Evolutionary conservation across 345 rosid genomes (phyloP).

Genomic region (Bruguiera sexangula): DNA sequence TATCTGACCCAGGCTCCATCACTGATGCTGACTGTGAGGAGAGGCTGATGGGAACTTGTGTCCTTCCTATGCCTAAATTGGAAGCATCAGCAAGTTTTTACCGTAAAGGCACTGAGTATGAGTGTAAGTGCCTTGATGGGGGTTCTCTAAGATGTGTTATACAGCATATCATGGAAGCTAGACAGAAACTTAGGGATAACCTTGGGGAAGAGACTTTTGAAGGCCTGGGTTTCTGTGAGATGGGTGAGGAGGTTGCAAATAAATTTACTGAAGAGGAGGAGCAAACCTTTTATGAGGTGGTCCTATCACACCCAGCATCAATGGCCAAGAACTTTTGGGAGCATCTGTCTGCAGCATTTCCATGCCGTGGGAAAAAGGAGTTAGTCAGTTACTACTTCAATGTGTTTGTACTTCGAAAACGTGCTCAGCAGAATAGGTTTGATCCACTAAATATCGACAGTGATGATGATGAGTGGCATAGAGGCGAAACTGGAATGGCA

Average conservation of each 20-base stretch:
- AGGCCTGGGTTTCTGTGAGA: slow-evolving; percentile 56
- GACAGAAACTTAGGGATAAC: slow-evolving; percentile 42
- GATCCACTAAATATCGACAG: slow-evolving; percentile 53
- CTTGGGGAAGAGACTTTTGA: slow-evolving; percentile 53
- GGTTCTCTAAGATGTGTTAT: slow-evolving; percentile 57
- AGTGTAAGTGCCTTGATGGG: slow-evolving; percentile 53
- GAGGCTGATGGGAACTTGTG: slow-evolving; percentile 47
- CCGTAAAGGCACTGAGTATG: slow-evolving; percentile 26
- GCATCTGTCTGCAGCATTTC: slow-evolving; percentile 46
- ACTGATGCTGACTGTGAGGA: slow-evolving; percentile 22
- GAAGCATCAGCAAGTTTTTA: slow-evolving; percentile 24
- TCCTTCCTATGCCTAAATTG: slow-evolving; percentile 52
- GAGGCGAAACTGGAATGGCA: slow-evolving; percentile 21
- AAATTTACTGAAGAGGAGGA: slow-evolving; percentile 64
- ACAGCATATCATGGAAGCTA: slow-evolving; percentile 58
- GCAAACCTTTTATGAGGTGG: slow-evolving; percentile 45
- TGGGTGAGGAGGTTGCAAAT: slow-evolving; percentile 65
- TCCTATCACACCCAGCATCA: slow-evolving; percentile 55
- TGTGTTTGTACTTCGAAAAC: slow-evolving; percentile 54
- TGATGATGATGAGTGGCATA: slow-evolving; percentile 78
- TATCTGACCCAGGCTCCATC: not conserved
- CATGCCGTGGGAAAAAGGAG: slow-evolving; percentile 50
- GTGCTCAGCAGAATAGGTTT: slow-evolving; percentile 65
- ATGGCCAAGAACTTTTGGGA: slow-evolving; percentile 65
- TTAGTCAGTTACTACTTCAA: slow-evolving; percentile 72